A percentile compares a stretch with the other conserved stretches of the same genome.
These are phyloP conservation scores for Diplogelasinospora grovesii DNA, from an alignment of 495 filamentous ascomycete species.

Conservation along the genomic window DNA sequence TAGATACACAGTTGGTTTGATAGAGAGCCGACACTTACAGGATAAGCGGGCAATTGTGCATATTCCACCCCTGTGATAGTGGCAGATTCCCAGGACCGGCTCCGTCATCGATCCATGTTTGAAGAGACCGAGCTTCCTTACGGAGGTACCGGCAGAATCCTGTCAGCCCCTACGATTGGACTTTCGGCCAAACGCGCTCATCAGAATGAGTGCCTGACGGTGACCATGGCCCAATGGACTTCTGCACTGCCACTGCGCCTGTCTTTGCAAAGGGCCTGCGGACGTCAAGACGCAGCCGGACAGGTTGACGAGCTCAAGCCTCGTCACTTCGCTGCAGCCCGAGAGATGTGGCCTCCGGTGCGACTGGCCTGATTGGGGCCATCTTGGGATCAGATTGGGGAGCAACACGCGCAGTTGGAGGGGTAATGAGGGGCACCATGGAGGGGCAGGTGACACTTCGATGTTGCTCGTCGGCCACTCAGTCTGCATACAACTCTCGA, in stretches of 20 bases:
- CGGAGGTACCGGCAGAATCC: too few relatives aligned
- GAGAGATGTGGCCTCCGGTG: neutral
- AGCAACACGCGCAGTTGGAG: constrained; percentile 6
- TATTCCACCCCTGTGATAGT: neutral
- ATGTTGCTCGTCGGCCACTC: too few relatives aligned
- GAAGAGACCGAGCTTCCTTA: too few relatives aligned
- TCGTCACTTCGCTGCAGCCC: too few relatives aligned
- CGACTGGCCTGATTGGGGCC: neutral
- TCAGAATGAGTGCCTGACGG: constrained; percentile 1
- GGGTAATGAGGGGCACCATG: constrained; percentile 9
- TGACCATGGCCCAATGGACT: neutral
- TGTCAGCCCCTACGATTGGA: too few relatives aligned
- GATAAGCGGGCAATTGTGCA: neutral
- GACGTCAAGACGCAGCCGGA: neutral
- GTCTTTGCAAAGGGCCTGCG: neutral
- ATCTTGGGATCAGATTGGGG: neutral
- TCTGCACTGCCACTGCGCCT: constrained; percentile 2
- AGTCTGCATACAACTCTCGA: too few relatives aligned
- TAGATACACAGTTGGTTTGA: constrained; percentile 7
- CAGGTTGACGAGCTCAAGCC: too few relatives aligned
- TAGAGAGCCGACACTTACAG: constrained; percentile 5
- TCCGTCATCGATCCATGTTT: constrained; percentile 2
- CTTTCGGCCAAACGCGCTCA: too few relatives aligned
- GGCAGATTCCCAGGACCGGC: neutral
- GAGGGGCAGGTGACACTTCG: constrained; percentile 28